Base-by-base conservation (phyloP, 2,329 filamentous ascomycete species). In the Metarhizium anisopliae region DNA sequence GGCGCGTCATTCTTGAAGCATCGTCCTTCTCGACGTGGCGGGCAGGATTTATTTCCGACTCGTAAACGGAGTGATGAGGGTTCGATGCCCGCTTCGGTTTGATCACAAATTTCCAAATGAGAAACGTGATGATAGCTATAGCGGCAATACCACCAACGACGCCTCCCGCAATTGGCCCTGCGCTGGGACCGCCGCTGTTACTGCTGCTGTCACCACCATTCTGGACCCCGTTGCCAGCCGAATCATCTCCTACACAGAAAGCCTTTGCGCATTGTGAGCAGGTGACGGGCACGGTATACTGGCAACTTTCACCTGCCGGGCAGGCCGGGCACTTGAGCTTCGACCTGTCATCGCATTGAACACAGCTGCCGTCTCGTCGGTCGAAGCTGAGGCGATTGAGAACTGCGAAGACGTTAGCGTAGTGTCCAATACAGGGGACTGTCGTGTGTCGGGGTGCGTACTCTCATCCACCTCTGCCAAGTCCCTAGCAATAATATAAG, bases 111-210 rank as follows among this genome's bases (percentile, higher is more conserved):
- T 86, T 86, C 88, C 90, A 97, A 38, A 96, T 79, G 45, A 95
- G 72, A 64, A 91, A 95, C 2, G 86, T 86, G 54, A 89, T 68
- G 42, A 90, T 72, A n/a, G 81, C 86, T 53, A 97, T 79, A 50
- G 85, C 78, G n/a, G 80, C 79, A 14, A 97, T 70, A 61, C 91
- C 94, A 60, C 91, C 94, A 47, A 97, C 76, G 10, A 96, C 91
- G 61, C 93, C 93, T 61, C 94, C 94, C 2, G 88, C 93, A 61
- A 99, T 96, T 38, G 90, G 89, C 47, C 92, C 92, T 1, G 86
- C 77, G 62, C 89, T 92, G 7, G 87, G 81, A 7, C 81, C 78
- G 11, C 74, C 73, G 42, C 64, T 66, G 32, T 35, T 35, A 49
- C 61, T 59, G 14, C 56, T 54, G 35, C 52, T 55, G 53, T 60